Evolutionary conservation across 495 filamentous ascomycete genomes (phyloP), one percentile per base, ranked within the genome.

Genomic region (Daldinia caldariorum): DNA sequence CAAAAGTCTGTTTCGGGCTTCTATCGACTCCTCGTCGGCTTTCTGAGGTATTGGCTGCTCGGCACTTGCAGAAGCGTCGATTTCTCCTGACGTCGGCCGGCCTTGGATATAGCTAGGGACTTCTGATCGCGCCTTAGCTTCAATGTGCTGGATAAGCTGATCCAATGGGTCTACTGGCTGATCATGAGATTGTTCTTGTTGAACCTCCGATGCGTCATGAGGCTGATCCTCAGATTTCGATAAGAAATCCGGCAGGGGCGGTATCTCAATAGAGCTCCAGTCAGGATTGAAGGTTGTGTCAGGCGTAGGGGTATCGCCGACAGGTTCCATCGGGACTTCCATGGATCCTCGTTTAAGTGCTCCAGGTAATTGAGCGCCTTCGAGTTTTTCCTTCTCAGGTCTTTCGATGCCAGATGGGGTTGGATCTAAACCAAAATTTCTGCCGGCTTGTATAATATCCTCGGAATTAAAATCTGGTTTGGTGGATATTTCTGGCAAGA

Each of bases 351-450:
- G 67, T 49, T 70, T 71, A 14, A 63, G 56, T 22, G 74, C 61
- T 9, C 74, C 73, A 31, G 64, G 58, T 16, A 71, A 60, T 35
- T 73, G 67, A 16, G 71, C 59, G 65, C 58, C 78, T 37, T 77
- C 75, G 39, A 58, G 75, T 41, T 66, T 71, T 58, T 66, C 71
- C 67, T 78, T 75, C 47, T 76, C 75, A 8, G 73, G 22, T 47
- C 61, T 13, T 56, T 66, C 51, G 7, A 22, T 54, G 29, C 38
- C 49, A 13, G 61, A 58, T 22, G 67, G 38, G n/a, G 20, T 54
- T 13, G 47, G 20, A 54, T 22, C 58, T 16, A 26, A 16, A 32
- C 66, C 65, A 20, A 34, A 50, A 9, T 54, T 53, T 32, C 72
- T 61, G 16, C 58, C 62, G 39, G 56, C 34, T 50, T 69, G 63